These are phyloP conservation scores for Calonectria multiphialidica DNA, from an alignment of 2,329 filamentous ascomycete species.

Conservation along the genomic window DNA sequence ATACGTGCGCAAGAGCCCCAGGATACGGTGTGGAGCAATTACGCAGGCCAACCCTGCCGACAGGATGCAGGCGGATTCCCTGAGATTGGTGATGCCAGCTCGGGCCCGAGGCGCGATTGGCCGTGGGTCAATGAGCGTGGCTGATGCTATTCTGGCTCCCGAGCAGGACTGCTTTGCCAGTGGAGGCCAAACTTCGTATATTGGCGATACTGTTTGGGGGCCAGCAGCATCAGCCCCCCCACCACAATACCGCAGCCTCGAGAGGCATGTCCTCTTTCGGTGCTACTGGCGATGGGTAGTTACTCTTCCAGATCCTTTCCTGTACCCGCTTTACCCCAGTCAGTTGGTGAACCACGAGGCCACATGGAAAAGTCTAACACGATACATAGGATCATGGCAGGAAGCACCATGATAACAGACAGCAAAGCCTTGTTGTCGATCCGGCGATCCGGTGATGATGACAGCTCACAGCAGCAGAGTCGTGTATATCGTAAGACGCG, in stretches of 20 bases:
- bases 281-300: not conserved
- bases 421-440: not conserved
- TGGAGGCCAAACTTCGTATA: conserved; percentile 20
- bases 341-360: not conserved
- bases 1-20: conserved; percentile 7
- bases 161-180: conserved; percentile 18
- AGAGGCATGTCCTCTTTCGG: not conserved
- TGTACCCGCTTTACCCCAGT: conserved; percentile 3
- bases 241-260: not conserved
- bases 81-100: conserved; percentile 4
- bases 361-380: not conserved
- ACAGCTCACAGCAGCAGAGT: not conserved
- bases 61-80: conserved; percentile 17
- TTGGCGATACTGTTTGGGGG: not conserved
- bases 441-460: not conserved
- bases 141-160: conserved; percentile 26
- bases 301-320: not conserved
- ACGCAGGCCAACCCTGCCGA: conserved; percentile 20
- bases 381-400: not conserved
- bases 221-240: conserved; percentile 1
- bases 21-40: conserved; percentile 23
- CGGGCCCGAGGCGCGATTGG: conserved; percentile 11
- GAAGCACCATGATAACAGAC: not conserved
- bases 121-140: conserved; percentile 2
- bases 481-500: not conserved